Evolutionary conservation across 1,284 basidiomycete species (phyloP), one percentile per base, ranked within the genome.

Genomic region (Wolfiporia cocos): DNA sequence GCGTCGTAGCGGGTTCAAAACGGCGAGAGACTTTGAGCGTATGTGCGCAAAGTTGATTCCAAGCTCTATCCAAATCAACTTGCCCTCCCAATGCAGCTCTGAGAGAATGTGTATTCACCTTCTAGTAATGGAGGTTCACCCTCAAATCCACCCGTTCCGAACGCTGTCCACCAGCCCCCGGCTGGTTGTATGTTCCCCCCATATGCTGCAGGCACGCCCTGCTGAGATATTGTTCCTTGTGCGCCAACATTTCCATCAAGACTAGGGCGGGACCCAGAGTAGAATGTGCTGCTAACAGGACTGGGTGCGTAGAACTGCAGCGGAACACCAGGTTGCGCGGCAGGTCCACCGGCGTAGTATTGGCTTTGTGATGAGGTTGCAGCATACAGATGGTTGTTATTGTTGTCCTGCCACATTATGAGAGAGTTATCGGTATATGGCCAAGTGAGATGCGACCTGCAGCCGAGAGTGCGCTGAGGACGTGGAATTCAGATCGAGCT

Each of bases 1-100:
- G 46, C 74, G 74, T 49, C 81, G 78, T 21, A 98, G 68, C 1
- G 96, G 96, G 57, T 98, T 98, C 44, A 99, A 79, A 3, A 99
- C 96, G 0, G 96, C 92, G 65, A 95, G 68, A 12, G 92, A 90
- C 70, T 99, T 99, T 47, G 83, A 83, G 36, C 89, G 76, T 63
- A 99, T 97, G 64, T 99, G 96, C 30, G 83, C 80, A 55, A 98
- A 93, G 67, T 99, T 98, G 64, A 99, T 94, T 34, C 95, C 96
- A 21, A 99, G 81, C 64, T 99, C 95, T 97, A 56, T n/a, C 36
- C 15, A 7, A 10, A 20, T 17, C 19, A 11, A 30, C 42, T 19
- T 28, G 14, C 18, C 21, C 5, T n/a, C 5, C 2, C 39, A 19
- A 24, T 1, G 24, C 2, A 3, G 36, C 14, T 30, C 17, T 43